Base-by-base conservation (phyloP, 2,329 filamentous ascomycete species). In the Hypocreales sp. region DNA sequence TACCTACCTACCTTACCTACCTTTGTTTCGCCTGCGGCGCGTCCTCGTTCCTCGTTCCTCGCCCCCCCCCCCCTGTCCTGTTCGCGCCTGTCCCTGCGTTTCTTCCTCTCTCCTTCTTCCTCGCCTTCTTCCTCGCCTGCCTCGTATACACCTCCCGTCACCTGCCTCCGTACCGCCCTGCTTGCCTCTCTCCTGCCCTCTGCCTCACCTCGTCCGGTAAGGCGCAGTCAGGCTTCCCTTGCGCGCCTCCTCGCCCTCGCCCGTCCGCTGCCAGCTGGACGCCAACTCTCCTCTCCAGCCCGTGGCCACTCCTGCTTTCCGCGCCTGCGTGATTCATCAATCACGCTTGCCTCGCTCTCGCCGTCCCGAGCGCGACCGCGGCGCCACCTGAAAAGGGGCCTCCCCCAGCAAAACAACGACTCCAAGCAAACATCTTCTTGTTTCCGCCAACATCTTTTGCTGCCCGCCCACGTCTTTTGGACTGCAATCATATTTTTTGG, bases 401-500 rank as follows among this genome's bases (percentile, higher is more conserved):
- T 18, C 16, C 12, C 14, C 17, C 26, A 23, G 27, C 27, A 34
- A 26, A 25, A 24, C 10, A 20, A 24, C 31, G 15, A 18, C 20
- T 23, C 23, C 15, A 20, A 25, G 19, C 23, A 20, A 15, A 25
- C 13, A 29, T 31, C 31, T 26, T 32, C 32, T 33, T 29, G 24
- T 32, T 33, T 29, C 25, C 27, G 28, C 35, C 32, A 40, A 31
- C 36, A 41, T 41, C 34, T 27, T 41, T 41, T 35, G 34, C 23
- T 30, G 22, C 31, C 23, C 21, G 24, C 27, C 26, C 30, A 29
- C 27, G 31, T 31, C 31, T 38, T 41, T 41, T 36, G 40, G 40
- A 40, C 38, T 31, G 26, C 36, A 31, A 15, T 29, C 33, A 40
- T 37, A 35, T 27, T 23, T 26, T 35, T 35, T 37, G 18, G 12